Evolutionary conservation across 2,329 filamentous ascomycete species (phyloP), one percentile per base, ranked within the genome.

Genomic region (Aspergillus sp.): DNA sequence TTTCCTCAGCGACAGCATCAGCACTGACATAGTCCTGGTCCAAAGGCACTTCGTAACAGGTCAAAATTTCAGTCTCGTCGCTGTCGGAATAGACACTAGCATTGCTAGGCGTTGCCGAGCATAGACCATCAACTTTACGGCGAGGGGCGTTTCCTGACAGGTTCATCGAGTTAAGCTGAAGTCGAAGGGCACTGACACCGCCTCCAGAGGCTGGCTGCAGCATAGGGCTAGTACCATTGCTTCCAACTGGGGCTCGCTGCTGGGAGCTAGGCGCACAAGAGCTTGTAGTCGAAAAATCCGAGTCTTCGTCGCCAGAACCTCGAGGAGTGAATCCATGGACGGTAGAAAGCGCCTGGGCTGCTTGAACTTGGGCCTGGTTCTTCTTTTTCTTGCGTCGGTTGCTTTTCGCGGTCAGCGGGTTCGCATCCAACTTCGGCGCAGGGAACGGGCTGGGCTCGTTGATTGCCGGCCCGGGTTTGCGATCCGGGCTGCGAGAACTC

Each of bases 11-110:
- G 7, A 61, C 69, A 48, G 70, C 77, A 61, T 86, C 84, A 11
- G 79, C 73, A 72, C 90, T 95, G 59, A 91, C 83, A 67, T 96
- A 97, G 71, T 97, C 93, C 61, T 91, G 78, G 65, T 95, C 90
- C 39, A 97, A 82, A 52, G 86, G 86, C 62, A 97, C 87, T 76
- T 97, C 90, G 70, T 96, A 97, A 70, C 87, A 90, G 52, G 90
- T 90, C 71, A 84, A 84, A n/a, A 78, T 75, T 67, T 93, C 90
- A 1, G 89, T 93, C 41, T 81, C 80, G 62, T 88, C 87, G 59
- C 82, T 84, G 56, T 84, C 83, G 51, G 84, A 85, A 62, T 83
- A 87, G 68, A 70, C 82, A 70, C 83, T 88, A 64, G 81, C 80
- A 70, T 82, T 87, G 64, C 83, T 87, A 56, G 70, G 75, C 60